These are phyloP conservation scores for Wickerhamiella kurtzmanii DNA, from an alignment of 805 yeast species.

Conservation along the genomic window DNA sequence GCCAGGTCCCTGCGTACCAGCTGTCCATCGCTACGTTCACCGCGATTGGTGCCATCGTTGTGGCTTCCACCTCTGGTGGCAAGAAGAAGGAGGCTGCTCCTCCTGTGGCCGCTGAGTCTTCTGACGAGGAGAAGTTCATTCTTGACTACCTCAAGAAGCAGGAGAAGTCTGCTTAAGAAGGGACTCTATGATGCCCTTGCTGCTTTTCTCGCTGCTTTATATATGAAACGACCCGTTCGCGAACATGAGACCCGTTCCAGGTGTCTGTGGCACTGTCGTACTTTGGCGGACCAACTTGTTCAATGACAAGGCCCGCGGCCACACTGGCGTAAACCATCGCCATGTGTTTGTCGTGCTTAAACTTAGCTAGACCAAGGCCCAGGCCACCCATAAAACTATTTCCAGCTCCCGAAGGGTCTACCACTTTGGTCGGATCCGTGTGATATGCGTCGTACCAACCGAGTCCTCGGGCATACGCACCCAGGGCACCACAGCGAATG, in stretches of 20 bases:
- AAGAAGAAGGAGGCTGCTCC: slow-evolving; percentile 43
- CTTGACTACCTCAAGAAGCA: slow-evolving; percentile 44
- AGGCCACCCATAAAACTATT: slow-evolving; percentile 80
- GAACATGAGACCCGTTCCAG: slow-evolving; percentile 50
- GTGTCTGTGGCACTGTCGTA: slow-evolving; percentile 21
- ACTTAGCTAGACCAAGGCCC: slow-evolving; percentile 38
- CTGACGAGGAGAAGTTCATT: slow-evolving; percentile 84
- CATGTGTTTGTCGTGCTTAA: slow-evolving; percentile 27
- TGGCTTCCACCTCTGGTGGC: slow-evolving; percentile 61
- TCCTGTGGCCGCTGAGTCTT: slow-evolving; percentile 57
- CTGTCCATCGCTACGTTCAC: slow-evolving; percentile 75
- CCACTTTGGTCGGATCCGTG: slow-evolving; percentile 32
- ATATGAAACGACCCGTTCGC: slow-evolving; percentile 35
- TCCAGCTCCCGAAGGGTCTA: slow-evolving; percentile 94
- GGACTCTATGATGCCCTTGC: too few relatives aligned
- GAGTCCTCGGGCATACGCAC: slow-evolving; percentile 39
- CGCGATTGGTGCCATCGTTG: slow-evolving; percentile 44
- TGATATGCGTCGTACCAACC: slow-evolving; percentile 60
- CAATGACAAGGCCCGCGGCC: slow-evolving; percentile 72
- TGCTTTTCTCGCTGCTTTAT: not conserved
- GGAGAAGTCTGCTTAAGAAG: not conserved
- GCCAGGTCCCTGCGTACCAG: slow-evolving; percentile 71
- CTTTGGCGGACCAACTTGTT: slow-evolving; percentile 61
- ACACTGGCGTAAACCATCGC: slow-evolving; percentile 55
- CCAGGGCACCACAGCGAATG: slow-evolving; percentile 63